Evolutionary conservation across 2,329 filamentous ascomycete species (phyloP).

Genomic region (Aotearoamyces nothofagi): DNA sequence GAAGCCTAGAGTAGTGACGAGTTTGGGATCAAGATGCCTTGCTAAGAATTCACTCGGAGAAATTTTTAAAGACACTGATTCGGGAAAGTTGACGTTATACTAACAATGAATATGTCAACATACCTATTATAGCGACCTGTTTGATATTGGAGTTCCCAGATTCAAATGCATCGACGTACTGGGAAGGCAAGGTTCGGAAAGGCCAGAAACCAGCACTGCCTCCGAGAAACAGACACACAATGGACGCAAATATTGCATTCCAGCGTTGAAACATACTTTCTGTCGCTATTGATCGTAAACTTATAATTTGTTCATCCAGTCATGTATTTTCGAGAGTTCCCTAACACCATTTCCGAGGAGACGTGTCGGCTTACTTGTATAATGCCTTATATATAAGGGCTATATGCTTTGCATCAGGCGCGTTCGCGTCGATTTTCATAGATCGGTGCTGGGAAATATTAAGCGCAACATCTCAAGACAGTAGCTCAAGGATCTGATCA

Average conservation of each 20-base stretch:
- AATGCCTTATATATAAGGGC: too few species aligned
- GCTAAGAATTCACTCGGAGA: neutral
- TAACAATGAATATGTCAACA: conserved; percentile 4
- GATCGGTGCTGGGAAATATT: too few species aligned
- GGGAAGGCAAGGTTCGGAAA: neutral
- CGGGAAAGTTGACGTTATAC: neutral
- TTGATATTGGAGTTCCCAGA: conserved; percentile 9
- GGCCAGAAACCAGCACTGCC: neutral
- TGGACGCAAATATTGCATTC: too few species aligned
- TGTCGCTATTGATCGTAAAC: too few species aligned
- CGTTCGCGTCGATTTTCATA: too few species aligned
- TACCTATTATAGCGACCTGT: conserved; percentile 20
- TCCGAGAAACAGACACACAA: neutral
- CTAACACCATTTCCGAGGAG: too few species aligned
- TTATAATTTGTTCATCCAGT: too few species aligned
- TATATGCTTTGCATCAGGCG: too few species aligned
- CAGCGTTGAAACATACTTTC: neutral
- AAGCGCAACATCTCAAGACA: too few species aligned
- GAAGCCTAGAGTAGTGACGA: neutral
- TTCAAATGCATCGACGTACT: neutral
- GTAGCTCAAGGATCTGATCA: too few species aligned
- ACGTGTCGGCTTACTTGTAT: too few species aligned
- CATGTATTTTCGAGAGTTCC: too few species aligned
- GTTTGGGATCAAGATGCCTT: neutral
- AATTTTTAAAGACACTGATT: neutral